A percentile compares a stretch with the other conserved stretches of the same genome.
phyloP scores from a whole-genome alignment of 2,329 filamentous ascomycete genomes.

The Pseudocercospora pini-densiflorae region DNA sequence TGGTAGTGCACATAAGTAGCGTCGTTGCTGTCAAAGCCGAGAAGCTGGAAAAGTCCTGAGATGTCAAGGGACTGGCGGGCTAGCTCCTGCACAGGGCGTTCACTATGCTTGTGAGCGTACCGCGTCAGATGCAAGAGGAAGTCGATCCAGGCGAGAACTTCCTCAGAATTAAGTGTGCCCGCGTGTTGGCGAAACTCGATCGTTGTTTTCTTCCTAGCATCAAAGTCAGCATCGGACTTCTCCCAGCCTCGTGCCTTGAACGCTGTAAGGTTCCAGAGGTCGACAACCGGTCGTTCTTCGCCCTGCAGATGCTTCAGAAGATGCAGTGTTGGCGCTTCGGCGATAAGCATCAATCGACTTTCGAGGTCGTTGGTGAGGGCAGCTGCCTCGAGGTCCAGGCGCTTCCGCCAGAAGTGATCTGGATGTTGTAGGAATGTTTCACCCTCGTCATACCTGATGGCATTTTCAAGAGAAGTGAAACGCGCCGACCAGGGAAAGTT shows the following conservation, averaged over 20 bases:
- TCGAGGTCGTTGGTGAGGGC: constrained; percentile 10
- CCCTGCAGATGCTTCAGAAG: constrained; percentile 13
- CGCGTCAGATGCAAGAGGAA: constrained; percentile 24
- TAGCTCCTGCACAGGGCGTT: not conserved
- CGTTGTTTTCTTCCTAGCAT: constrained; percentile 24
- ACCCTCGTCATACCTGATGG: not conserved
- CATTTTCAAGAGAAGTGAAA: not conserved
- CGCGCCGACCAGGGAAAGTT: constrained; percentile 22
- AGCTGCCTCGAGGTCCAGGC: constrained; percentile 7
- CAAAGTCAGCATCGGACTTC: not conserved
- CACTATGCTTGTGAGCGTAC: constrained; percentile 17
- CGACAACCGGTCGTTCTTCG: constrained; percentile 14
- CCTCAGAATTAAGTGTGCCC: constrained; percentile 30
- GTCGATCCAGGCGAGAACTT: constrained; percentile 37
- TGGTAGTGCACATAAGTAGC: not conserved
- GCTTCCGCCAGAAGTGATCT: not conserved
- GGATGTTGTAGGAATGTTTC: not conserved
- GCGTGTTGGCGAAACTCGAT: constrained; percentile 41
- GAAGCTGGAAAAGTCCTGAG: not conserved
- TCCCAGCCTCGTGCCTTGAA: not conserved
- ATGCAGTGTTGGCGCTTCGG: constrained; percentile 11
- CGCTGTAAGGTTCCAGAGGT: constrained; percentile 18
- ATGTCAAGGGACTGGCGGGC: not conserved
- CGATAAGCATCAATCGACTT: constrained; percentile 19
- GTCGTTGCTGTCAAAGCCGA: constrained; percentile 5